Percentiles rank a stretch among this genome's conserved stretches.
Evolutionary conservation across 225 moss, liverwort and hornwort species (phyloP).

Genomic region (Sphagnum contortum): DNA sequence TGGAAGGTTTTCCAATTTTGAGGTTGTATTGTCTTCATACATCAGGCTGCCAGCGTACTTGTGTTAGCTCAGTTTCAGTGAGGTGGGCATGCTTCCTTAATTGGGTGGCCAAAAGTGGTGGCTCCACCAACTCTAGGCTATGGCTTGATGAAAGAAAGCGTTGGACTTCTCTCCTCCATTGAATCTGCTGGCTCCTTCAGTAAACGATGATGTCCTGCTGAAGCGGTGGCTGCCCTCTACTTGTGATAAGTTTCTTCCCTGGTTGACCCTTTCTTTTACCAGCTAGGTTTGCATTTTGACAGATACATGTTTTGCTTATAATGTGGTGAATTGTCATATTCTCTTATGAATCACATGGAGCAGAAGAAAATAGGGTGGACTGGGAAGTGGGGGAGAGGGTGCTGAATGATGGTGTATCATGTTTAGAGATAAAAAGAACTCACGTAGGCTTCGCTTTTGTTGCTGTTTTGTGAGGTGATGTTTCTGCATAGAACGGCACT

Average conservation of each 20-base stretch:
- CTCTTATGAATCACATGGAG: too few species aligned
- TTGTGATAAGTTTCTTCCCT: constrained; percentile 82
- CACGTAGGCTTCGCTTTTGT: constrained; percentile 99
- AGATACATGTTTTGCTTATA: constrained; percentile 4
- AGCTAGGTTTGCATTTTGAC: not conserved
- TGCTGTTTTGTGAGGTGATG: constrained; percentile 99
- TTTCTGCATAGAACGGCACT: constrained; percentile 97
- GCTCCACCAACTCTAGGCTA: constrained; percentile 52
- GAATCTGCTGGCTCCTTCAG: constrained; percentile 72
- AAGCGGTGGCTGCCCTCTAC: constrained; percentile 87
- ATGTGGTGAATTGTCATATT: too few species aligned
- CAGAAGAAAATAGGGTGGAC: too few species aligned
- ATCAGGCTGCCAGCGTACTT: constrained; percentile 36
- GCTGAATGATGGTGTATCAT: too few species aligned
- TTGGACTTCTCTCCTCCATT: constrained; percentile 77
- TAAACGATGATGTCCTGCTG: constrained; percentile 86
- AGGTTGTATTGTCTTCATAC: constrained; percentile 62
- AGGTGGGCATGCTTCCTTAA: constrained; percentile 84
- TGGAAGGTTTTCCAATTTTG: constrained; percentile 12
- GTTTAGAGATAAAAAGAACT: constrained; percentile 49
- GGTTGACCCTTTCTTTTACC: constrained; percentile 69
- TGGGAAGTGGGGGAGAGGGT: too few species aligned
- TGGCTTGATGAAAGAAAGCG: constrained; percentile 51
- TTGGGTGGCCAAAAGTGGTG: constrained; percentile 82
- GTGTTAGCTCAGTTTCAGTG: constrained; percentile 84